phyloP scores from a whole-genome alignment of 768 basidiomycete species.

The Saitozyma sp. region DNA sequence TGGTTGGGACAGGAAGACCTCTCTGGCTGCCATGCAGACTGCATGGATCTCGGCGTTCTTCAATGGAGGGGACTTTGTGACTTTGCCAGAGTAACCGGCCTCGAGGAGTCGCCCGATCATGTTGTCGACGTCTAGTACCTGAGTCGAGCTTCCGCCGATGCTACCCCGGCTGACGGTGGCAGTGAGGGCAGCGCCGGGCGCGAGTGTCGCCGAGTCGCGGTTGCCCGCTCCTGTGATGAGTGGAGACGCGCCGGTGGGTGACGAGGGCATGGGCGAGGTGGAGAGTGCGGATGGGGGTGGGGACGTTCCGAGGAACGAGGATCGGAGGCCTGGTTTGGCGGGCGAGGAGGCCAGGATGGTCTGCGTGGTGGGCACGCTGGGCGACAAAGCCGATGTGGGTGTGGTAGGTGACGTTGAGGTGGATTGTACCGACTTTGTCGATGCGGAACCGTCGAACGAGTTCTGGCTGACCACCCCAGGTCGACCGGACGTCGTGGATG shows the following conservation, averaged over 20 bases:
- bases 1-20: conserved; percentile 93
- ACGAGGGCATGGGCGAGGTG: conserved; percentile 29
- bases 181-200: conserved; percentile 56
- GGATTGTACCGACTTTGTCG: conserved; percentile 12
- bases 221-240: conserved; percentile 16
- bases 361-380: conserved; percentile 58
- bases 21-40: conserved; percentile 91
- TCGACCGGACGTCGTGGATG: conserved; percentile 11
- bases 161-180: conserved; percentile 28
- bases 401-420: neutral
- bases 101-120: conserved; percentile 96
- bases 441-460: conserved; percentile 23
- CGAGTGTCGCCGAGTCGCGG: conserved; percentile 23
- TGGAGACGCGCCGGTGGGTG: conserved; percentile 18
- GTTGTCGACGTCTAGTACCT: conserved; percentile 87
- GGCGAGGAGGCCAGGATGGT: conserved; percentile 79
- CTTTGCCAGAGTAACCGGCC: conserved; percentile 96
- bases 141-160: conserved; percentile 15
- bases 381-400: conserved; percentile 10
- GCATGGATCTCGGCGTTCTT: conserved; percentile 95
- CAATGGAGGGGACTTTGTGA: conserved; percentile 82
- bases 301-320: conserved; percentile 78
- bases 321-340: conserved; percentile 52
- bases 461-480: conserved; percentile 2
- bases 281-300: conserved; percentile 37